Evolutionary conservation across 148 eudicot genomes (phyloP).

Genomic region (Chenopodium quinoa): DNA sequence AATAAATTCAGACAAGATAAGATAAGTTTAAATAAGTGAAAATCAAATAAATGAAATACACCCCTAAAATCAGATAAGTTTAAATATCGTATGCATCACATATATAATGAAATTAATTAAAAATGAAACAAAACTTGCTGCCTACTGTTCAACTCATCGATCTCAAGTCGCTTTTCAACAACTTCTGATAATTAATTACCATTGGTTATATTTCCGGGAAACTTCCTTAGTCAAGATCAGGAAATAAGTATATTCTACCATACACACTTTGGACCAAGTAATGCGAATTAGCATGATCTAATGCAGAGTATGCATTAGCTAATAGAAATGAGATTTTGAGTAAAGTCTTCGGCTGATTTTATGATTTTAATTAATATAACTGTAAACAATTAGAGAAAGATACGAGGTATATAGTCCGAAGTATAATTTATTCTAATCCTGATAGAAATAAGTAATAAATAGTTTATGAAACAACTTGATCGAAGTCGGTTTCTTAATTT

Average conservation of each 20-base stretch:
- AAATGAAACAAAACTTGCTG: not conserved
- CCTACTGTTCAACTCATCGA: not conserved
- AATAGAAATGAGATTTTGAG: not conserved
- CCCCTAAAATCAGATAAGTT: no score
- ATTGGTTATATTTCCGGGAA: conserved; percentile 16
- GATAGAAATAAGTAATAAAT: no score
- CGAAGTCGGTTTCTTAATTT: no score
- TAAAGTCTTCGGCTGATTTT: not conserved
- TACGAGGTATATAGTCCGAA: no score
- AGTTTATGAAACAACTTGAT: no score
- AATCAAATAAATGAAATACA: no score
- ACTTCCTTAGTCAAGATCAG: conserved; percentile 30
- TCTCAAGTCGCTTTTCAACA: not conserved
- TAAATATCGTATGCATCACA: no score
- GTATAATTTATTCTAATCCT: no score
- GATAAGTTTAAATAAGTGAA: no score
- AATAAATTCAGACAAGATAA: no score
- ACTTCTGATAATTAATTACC: not conserved
- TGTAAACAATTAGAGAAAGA: no score
- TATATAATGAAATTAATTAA: not conserved
- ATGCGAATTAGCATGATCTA: conserved; percentile 3
- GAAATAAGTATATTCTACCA: not conserved
- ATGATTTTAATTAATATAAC: no score
- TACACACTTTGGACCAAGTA: not conserved
- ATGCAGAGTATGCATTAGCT: not conserved